Conservation (phyloP, 495 filamentous ascomycete genomes). For the Tetracladium setigerum region DNA sequence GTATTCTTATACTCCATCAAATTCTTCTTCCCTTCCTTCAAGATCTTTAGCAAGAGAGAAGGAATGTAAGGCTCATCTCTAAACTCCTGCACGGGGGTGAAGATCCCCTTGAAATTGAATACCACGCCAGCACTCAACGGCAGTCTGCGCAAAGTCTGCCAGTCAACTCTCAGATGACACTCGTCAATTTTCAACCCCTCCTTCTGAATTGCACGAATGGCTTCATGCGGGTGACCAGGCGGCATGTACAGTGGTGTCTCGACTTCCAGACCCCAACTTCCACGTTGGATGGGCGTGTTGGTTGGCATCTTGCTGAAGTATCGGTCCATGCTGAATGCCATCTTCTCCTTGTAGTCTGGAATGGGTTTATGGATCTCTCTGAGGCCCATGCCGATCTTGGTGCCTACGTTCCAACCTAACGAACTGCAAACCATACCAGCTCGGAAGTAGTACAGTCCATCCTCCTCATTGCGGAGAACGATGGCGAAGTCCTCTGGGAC, state of each 20-base stretch:
- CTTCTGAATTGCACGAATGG: slow-evolving; percentile 47
- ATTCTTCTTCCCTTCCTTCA: slow-evolving; percentile 64
- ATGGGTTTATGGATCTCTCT: slow-evolving; percentile 71
- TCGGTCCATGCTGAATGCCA: slow-evolving; percentile 85
- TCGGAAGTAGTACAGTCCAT: slow-evolving; percentile 69
- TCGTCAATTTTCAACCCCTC: slow-evolving; percentile 48
- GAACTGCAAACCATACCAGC: slow-evolving; percentile 75
- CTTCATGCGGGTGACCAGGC: slow-evolving; percentile 61
- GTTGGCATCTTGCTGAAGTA: slow-evolving; percentile 77
- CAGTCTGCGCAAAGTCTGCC: slow-evolving; percentile 81
- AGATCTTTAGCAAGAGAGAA: slow-evolving; percentile 54
- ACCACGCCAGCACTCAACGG: slow-evolving; percentile 68
- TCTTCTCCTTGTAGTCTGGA: slow-evolving; percentile 86
- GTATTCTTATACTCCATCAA: slow-evolving; percentile 80
- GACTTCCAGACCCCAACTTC: slow-evolving; percentile 81
- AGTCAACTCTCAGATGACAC: slow-evolving; percentile 75
- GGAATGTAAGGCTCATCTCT: slow-evolving; percentile 71
- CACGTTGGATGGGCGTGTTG: slow-evolving; percentile 72
- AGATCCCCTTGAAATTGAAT: slow-evolving; percentile 90
- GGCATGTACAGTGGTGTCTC: slow-evolving; percentile 75
- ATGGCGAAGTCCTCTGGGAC: slow-evolving; percentile 86
- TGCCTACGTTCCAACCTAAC: slow-evolving; percentile 72
- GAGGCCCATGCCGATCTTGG: slow-evolving; percentile 67
- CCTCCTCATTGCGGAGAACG: slow-evolving; percentile 62
- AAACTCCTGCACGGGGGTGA: slow-evolving; percentile 69